Percentiles rank a stretch among this genome's conserved stretches.
phyloP scores from a whole-genome alignment of 805 yeast genomes.

The Yamadazyma ubonensis region DNA sequence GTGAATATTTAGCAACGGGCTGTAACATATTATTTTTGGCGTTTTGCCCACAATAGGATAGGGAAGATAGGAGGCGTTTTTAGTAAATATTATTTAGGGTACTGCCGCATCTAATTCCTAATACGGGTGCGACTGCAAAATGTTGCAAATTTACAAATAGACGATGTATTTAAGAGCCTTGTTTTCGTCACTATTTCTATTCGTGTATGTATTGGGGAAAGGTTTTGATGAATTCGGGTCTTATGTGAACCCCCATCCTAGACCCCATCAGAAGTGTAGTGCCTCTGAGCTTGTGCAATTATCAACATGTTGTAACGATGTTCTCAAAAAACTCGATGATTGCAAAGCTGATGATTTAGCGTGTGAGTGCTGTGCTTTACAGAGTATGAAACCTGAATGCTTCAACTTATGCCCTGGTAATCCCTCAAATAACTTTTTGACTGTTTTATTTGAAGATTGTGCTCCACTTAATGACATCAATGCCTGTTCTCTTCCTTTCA shows the following conservation, averaged over 20 bases:
- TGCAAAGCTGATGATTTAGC: conserved; percentile 55
- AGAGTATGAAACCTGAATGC: conserved; percentile 45
- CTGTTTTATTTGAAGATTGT: conserved; percentile 47
- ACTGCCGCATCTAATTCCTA: background rate
- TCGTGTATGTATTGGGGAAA: background rate
- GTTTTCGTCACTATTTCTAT: background rate
- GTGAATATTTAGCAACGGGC: no score
- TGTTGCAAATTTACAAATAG: conserved; percentile 1
- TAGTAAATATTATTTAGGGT: no score
- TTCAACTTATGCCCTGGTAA: conserved; percentile 50
- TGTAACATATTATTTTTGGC: no score
- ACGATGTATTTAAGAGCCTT: background rate
- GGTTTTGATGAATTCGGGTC: conserved; percentile 23
- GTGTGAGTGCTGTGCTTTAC: conserved; percentile 57
- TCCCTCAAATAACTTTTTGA: conserved; percentile 46
- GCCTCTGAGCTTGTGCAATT: conserved; percentile 44
- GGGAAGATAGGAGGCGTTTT: no score
- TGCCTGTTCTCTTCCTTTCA: conserved; percentile 51
- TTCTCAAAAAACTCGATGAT: conserved; percentile 44
- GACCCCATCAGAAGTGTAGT: conserved; percentile 40
- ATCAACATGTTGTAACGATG: conserved; percentile 46
- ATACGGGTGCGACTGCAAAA: conserved; percentile 1
- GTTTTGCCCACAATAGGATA: no score
- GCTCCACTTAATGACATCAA: conserved; percentile 46
- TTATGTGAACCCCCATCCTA: conserved; percentile 48